A percentile compares a stretch with the other conserved stretches of the same genome.
These are phyloP conservation scores for Earliella scabrosa DNA, from an alignment of 1,284 basidiomycete species.

Conservation along the genomic window DNA sequence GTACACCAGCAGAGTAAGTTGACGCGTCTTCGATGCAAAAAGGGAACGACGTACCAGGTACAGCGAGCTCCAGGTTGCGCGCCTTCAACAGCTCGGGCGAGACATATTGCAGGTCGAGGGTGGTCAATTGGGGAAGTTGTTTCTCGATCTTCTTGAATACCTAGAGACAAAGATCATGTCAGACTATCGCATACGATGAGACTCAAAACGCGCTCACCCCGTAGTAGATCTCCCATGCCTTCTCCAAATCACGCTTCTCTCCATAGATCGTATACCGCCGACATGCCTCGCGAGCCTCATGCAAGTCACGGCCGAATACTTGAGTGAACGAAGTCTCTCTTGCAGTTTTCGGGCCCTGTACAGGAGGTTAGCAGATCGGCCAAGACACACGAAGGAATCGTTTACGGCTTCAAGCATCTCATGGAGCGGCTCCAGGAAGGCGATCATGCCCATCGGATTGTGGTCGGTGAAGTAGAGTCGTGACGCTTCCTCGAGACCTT, in stretches of 20 bases:
- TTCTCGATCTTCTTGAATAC: constrained; percentile 98
- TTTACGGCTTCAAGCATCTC: constrained; percentile 89
- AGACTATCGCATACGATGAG: background rate
- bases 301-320: constrained; percentile 92
- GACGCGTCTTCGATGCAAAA: background rate
- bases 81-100: constrained; percentile 93
- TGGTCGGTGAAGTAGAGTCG: constrained; percentile 97
- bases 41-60: constrained; percentile 70
- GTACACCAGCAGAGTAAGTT: background rate
- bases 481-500: constrained; percentile 97
- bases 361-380: background rate
- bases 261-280: constrained; percentile 86
- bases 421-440: constrained; percentile 91
- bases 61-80: constrained; percentile 90
- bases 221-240: constrained; percentile 99
- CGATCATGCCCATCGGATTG: constrained; percentile 99
- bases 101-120: constrained; percentile 96
- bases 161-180: constrained; percentile 40
- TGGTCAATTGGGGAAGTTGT: constrained; percentile 88
- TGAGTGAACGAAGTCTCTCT: constrained; percentile 97
- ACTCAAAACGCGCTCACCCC: constrained; percentile 48
- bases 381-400: constrained; percentile 12
- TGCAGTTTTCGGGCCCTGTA: constrained; percentile 89
- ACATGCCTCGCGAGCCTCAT: constrained; percentile 94
- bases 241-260: constrained; percentile 91